These are phyloP conservation scores for Aspergillus sp. DNA, from an alignment of 2,329 filamentous ascomycete genomes.

Conservation along the genomic window DNA sequence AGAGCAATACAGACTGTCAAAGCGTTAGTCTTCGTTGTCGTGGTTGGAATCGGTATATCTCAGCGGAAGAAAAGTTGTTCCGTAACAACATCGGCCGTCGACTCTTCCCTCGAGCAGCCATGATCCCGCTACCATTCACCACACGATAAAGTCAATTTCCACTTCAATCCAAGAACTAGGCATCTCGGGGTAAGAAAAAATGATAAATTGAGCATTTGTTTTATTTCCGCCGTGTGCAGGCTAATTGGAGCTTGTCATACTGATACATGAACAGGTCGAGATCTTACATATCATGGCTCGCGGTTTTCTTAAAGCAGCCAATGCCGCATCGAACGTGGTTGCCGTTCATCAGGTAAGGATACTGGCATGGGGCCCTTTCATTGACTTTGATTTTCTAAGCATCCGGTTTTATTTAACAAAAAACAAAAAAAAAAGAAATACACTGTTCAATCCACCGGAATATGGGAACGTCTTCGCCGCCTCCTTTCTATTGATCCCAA, in stretches of 20 bases:
- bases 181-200: no score
- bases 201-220: no score
- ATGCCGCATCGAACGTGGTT: constrained; percentile 33
- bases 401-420: not conserved
- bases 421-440: constrained; percentile 66
- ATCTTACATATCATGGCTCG: constrained; percentile 29
- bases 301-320: constrained; percentile 33
- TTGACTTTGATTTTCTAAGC: not conserved
- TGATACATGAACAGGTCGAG: constrained; percentile 11
- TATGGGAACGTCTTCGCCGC: constrained; percentile 81
- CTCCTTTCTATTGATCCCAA: constrained; percentile 76
- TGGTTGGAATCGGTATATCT: no score
- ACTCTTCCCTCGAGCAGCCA: no score
- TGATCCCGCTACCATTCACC: no score
- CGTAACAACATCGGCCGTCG: no score
- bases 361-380: not conserved
- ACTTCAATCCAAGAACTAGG: no score
- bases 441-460: constrained; percentile 80
- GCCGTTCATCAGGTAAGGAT: constrained; percentile 32
- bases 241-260: not conserved
- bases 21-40: no score
- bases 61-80: no score
- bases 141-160: no score
- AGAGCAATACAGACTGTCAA: no score
- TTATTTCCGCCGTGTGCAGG: no score